Evolutionary conservation across 176 grass and related monocot species (phyloP).

Genomic region (Ampelocalamus luodianensis): DNA sequence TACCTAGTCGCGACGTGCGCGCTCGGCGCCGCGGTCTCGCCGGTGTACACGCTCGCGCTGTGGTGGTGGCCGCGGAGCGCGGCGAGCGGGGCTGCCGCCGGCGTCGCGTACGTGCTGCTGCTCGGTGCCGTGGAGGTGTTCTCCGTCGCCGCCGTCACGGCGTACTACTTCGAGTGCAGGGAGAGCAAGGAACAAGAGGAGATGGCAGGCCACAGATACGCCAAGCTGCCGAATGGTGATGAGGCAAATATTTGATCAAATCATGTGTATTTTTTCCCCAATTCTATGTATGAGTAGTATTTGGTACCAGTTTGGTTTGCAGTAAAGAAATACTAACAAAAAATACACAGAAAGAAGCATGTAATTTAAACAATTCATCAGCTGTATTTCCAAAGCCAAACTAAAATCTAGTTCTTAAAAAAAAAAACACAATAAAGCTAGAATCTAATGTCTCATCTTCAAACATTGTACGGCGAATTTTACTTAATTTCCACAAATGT

Average conservation of each 20-base stretch:
- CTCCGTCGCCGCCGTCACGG: slow-evolving; percentile 37
- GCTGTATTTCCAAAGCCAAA: neutral
- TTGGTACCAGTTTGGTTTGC: neutral
- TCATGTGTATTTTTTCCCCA: neutral
- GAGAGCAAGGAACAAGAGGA: slow-evolving; percentile 41
- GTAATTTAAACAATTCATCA: neutral
- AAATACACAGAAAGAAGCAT: neutral
- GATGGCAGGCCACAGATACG: slow-evolving; percentile 20
- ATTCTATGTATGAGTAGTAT: slow-evolving; percentile 1
- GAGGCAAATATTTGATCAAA: slow-evolving; percentile 20
- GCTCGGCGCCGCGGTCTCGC: slow-evolving; percentile 42
- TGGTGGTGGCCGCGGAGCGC: slow-evolving; percentile 22
- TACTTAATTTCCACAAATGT: neutral
- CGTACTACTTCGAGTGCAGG: slow-evolving; percentile 66
- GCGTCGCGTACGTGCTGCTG: slow-evolving; percentile 46
- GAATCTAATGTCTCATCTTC: neutral
- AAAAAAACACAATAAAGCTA: too few relatives aligned
- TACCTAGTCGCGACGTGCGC: slow-evolving; percentile 46
- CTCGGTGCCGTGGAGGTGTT: slow-evolving; percentile 50
- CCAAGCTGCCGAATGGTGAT: slow-evolving; percentile 39
- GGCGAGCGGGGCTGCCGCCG: neutral
- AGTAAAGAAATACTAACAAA: neutral
- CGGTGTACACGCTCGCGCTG: slow-evolving; percentile 52
- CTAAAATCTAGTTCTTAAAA: neutral
- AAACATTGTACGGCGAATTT: neutral